Percentiles rank a stretch among this genome's conserved stretches.
These are phyloP conservation scores for Bretschneidera sinensis DNA, from an alignment of 345 rosid genomes.

Conservation along the genomic window DNA sequence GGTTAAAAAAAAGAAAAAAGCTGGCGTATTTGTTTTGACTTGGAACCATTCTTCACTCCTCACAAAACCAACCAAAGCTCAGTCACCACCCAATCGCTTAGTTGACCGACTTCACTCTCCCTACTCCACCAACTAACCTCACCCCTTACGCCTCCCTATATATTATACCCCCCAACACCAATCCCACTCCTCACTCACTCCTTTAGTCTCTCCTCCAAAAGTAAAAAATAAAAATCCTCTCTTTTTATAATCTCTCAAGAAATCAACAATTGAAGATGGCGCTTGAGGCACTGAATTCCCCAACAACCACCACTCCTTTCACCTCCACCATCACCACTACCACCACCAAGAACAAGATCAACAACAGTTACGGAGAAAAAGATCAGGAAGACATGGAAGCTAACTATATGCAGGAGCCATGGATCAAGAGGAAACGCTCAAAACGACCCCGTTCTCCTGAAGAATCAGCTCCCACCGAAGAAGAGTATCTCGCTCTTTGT, in stretches of 20 bases:
- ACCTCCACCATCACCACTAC: conserved; percentile 6
- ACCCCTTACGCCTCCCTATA: conserved; percentile 25
- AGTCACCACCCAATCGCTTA: conserved; percentile 13
- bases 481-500: conserved; percentile 74
- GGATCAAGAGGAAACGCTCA: conserved; percentile 67
- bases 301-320: conserved; percentile 14
- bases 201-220: not conserved
- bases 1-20: not conserved
- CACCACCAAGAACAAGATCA: not conserved
- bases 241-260: not conserved
- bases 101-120: conserved; percentile 63
- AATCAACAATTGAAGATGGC: conserved; percentile 38
- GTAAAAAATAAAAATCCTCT: not conserved
- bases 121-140: conserved; percentile 30
- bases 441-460: conserved; percentile 41
- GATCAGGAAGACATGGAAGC: conserved; percentile 20
- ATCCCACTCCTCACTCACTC: conserved; percentile 13
- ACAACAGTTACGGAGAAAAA: conserved; percentile 11
- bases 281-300: conserved; percentile 63
- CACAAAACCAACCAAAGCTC: no score
- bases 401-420: conserved; percentile 40
- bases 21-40: conserved; percentile 36
- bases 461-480: conserved; percentile 42
- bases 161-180: conserved; percentile 20
- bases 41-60: conserved; percentile 26